These are phyloP conservation scores for Colletotrichum incanum DNA, from an alignment of 2,329 filamentous ascomycete genomes.

Conservation along the genomic window DNA sequence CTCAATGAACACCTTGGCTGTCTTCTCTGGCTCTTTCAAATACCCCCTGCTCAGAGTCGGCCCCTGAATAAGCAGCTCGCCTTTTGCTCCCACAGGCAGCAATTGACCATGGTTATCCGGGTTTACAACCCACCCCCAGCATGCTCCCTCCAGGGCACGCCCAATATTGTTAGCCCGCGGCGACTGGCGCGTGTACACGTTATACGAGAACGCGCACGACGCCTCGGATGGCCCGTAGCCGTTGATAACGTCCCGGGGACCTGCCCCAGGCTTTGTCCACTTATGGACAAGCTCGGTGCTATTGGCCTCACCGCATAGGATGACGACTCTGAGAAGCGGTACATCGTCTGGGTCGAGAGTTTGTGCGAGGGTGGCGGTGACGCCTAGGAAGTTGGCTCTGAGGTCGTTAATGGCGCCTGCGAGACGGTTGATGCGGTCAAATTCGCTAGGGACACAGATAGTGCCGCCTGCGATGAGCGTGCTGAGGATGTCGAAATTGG, in stretches of 20 bases:
- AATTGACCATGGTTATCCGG: constrained; percentile 65
- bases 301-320: constrained; percentile 63
- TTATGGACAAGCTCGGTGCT: constrained; percentile 62
- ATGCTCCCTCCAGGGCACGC: constrained; percentile 63
- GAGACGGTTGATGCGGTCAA: constrained; percentile 66
- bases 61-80: constrained; percentile 74
- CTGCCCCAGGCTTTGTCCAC: constrained; percentile 50
- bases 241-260: constrained; percentile 55
- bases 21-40: constrained; percentile 62
- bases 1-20: constrained; percentile 61
- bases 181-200: constrained; percentile 17
- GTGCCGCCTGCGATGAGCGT: constrained; percentile 70
- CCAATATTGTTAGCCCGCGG: constrained; percentile 64
- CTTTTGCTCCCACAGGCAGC: constrained; percentile 68
- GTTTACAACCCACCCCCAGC: constrained; percentile 64
- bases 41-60: constrained; percentile 66
- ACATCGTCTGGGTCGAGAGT: constrained; percentile 56
- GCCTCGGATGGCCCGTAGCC: constrained; percentile 68
- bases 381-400: constrained; percentile 66
- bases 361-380: constrained; percentile 71
- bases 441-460: constrained; percentile 69
- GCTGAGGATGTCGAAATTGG: constrained; percentile 66
- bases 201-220: constrained; percentile 63
- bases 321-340: constrained; percentile 52
- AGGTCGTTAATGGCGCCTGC: constrained; percentile 65